Evolutionary conservation across 495 filamentous ascomycete species (phyloP).

Genomic region (Umbilicaria muhlenbergii): DNA sequence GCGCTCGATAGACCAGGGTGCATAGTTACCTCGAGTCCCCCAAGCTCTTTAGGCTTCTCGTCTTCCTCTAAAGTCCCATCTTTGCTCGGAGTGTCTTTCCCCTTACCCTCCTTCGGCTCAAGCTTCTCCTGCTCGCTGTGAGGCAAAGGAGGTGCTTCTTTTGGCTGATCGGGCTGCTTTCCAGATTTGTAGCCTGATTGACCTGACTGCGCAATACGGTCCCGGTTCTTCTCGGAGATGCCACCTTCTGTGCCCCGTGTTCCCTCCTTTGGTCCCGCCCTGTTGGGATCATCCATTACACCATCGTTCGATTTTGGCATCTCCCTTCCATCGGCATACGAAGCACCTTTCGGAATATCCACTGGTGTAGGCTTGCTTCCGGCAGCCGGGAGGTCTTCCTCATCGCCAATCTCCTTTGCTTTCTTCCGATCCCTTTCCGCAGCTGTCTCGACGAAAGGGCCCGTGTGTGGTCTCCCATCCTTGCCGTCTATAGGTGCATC

Average conservation of each 20-base stretch:
- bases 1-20: neutral
- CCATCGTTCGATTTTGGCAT: slow-evolving; percentile 71
- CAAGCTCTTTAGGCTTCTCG: slow-evolving; percentile 27
- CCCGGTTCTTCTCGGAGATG: slow-evolving; percentile 69
- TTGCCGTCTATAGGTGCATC: slow-evolving; percentile 89
- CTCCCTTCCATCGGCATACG: slow-evolving; percentile 42
- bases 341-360: slow-evolving; percentile 12
- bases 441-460: slow-evolving; percentile 66
- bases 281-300: slow-evolving; percentile 77
- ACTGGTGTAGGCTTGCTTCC: slow-evolving; percentile 21
- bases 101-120: slow-evolving; percentile 23
- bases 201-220: slow-evolving; percentile 41
- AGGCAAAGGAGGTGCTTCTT: slow-evolving; percentile 69
- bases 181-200: slow-evolving; percentile 44
- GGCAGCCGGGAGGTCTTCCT: slow-evolving; percentile 5
- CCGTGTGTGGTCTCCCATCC: slow-evolving; percentile 87
- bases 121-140: slow-evolving; percentile 55
- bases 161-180: slow-evolving; percentile 67
- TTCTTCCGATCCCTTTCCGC: slow-evolving; percentile 44
- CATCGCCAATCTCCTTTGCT: slow-evolving; percentile 21
- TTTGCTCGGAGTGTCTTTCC: slow-evolving; percentile 24
- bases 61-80: slow-evolving; percentile 18
- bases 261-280: slow-evolving; percentile 59
- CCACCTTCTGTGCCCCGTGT: slow-evolving; percentile 79
- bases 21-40: slow-evolving; percentile 49